Percentiles rank a stretch among this genome's conserved stretches.
phyloP scores from a whole-genome alignment of 805 yeast genomes.

The Kodamaea sagamina region DNA sequence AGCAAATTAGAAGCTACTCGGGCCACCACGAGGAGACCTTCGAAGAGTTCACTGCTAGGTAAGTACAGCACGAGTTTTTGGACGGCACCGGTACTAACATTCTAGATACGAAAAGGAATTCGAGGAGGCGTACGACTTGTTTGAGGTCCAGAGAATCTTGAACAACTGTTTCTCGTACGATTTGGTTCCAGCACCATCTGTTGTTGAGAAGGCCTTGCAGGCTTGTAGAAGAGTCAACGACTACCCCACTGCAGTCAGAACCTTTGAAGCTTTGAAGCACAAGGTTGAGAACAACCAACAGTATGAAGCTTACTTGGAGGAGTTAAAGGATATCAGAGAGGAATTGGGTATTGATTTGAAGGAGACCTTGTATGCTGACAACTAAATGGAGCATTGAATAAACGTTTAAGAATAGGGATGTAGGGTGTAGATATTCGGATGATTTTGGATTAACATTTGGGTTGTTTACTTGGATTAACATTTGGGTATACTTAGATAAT shows the following conservation, averaged over 20 bases:
- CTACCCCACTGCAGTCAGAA: conserved; percentile 97
- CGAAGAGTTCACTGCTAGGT: conserved; percentile 88
- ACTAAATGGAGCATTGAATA: conserved; percentile 9
- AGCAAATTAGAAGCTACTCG: conserved; percentile 66
- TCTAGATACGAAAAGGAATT: conserved; percentile 89
- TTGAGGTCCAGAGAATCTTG: conserved; percentile 74
- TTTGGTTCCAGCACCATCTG: conserved; percentile 96
- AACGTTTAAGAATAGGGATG: neutral
- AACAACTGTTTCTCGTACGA: conserved; percentile 98
- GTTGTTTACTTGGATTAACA: too few species aligned
- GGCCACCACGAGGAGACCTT: conserved; percentile 89
- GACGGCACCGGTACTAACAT: conserved; percentile 28
- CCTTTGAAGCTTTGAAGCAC: conserved; percentile 94
- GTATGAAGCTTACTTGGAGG: conserved; percentile 94
- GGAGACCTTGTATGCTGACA: conserved; percentile 69
- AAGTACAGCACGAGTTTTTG: conserved; percentile 24
- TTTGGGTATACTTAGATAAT: too few species aligned
- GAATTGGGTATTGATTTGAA: conserved; percentile 91
- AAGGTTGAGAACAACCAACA: conserved; percentile 94
- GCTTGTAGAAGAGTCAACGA: conserved; percentile 99
- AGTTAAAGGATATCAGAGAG: conserved; percentile 85
- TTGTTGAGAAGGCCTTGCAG: conserved; percentile 90
- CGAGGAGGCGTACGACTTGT: conserved; percentile 71
- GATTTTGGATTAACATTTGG: too few species aligned
- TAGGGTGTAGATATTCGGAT: neutral